phyloP scores from a whole-genome alignment of 2,329 filamentous ascomycete species.

The Pleochaeta shiraiana region DNA sequence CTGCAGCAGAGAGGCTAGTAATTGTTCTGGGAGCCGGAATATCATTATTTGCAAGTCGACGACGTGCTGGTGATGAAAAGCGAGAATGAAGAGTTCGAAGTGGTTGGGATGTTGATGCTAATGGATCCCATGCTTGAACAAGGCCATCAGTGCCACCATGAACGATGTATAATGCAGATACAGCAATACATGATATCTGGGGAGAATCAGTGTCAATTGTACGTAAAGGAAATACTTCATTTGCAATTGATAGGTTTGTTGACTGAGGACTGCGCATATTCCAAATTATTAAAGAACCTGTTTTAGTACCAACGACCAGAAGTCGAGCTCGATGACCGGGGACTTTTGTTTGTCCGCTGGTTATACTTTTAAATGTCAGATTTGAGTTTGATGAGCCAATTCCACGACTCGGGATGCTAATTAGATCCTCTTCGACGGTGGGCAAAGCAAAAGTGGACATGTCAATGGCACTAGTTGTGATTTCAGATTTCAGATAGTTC shows the following conservation, averaged over 20 bases:
- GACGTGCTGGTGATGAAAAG: constrained; percentile 61
- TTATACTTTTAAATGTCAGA: constrained; percentile 10
- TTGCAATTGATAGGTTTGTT: constrained; percentile 29
- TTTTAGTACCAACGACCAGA: constrained; percentile 58
- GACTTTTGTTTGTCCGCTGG: constrained; percentile 23
- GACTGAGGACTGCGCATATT: constrained; percentile 49
- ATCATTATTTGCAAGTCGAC: constrained; percentile 45
- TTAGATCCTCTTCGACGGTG: constrained; percentile 57
- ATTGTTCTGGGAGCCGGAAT: constrained; percentile 44
- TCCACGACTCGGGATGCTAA: constrained; percentile 31
- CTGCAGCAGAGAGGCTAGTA: constrained; percentile 59
- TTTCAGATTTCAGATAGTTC: constrained; percentile 32
- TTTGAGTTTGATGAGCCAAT: constrained; percentile 12
- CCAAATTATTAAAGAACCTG: constrained; percentile 63
- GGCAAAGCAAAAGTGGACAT: constrained; percentile 48
- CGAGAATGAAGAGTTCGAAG: constrained; percentile 73
- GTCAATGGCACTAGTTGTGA: constrained; percentile 54
- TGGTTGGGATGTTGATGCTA: constrained; percentile 57
- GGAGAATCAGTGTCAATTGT: constrained; percentile 81
- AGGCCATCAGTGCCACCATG: constrained; percentile 89
- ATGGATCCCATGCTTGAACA: constrained; percentile 91
- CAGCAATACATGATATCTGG: constrained; percentile 57
- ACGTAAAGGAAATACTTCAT: constrained; percentile 47
- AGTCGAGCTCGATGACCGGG: constrained; percentile 71
- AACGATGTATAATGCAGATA: constrained; percentile 72